Percentiles rank a stretch among this genome's conserved stretches.
These are phyloP conservation scores for Ambrosia artemisiifolia DNA, from an alignment of 129 eudicot genomes.

Conservation along the genomic window DNA sequence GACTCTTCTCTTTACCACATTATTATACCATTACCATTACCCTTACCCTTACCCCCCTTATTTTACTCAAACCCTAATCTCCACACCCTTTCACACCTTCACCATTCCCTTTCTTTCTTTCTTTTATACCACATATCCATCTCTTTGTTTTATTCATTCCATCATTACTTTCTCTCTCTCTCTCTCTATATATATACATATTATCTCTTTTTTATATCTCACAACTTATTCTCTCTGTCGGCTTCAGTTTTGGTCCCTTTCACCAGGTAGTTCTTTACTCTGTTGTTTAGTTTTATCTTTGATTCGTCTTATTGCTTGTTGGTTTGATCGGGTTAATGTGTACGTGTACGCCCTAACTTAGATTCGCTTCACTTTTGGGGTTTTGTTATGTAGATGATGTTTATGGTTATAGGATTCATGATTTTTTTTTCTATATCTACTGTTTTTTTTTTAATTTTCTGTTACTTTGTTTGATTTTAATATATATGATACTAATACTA, in stretches of 20 bases:
- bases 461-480: neutral
- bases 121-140: neutral
- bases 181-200: too few relatives aligned
- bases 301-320: neutral
- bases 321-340: neutral
- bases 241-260: neutral
- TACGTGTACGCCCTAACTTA: neutral
- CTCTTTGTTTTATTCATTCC: conserved; percentile 15
- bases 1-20: too few relatives aligned
- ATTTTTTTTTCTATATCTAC: neutral
- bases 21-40: too few relatives aligned
- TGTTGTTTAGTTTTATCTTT: neutral
- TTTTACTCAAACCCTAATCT: too few relatives aligned
- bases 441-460: neutral
- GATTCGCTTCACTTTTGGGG: neutral
- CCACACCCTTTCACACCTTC: conserved; percentile 1
- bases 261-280: conserved; percentile 6
- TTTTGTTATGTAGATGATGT: conserved; percentile 4
- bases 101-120: neutral
- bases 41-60: too few relatives aligned
- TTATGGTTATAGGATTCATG: neutral
- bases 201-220: conserved; percentile 4
- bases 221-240: neutral
- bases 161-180: neutral
- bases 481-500: neutral